A percentile compares a stretch with the other conserved stretches of the same genome.
Evolutionary conservation across 75 land plant species (phyloP).

Genomic region (Ceratopteris richardii): DNA sequence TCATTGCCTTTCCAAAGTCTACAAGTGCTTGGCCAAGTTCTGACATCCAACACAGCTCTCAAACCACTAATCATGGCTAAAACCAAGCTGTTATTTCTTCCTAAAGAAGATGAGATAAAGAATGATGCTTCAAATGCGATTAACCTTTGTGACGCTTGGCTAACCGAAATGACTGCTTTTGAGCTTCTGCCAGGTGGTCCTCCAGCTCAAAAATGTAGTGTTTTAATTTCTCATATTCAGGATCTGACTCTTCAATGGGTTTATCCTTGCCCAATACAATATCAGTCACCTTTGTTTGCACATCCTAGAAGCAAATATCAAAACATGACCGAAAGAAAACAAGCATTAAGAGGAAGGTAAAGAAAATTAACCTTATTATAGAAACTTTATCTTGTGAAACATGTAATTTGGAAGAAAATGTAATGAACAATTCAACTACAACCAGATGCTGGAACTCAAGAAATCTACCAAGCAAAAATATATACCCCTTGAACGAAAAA

Average conservation of each 20-base stretch:
- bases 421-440: too few relatives aligned
- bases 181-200: slow-evolving; percentile 87
- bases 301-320: slow-evolving; percentile 52
- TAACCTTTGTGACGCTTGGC: slow-evolving; percentile 89
- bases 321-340: not conserved
- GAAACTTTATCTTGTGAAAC: too few relatives aligned
- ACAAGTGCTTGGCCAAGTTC: slow-evolving; percentile 79
- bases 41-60: slow-evolving; percentile 11
- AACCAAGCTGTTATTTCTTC: too few relatives aligned
- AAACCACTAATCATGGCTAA: too few relatives aligned
- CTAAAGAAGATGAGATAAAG: too few relatives aligned
- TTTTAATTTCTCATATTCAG: slow-evolving; percentile 89
- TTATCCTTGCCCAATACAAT: slow-evolving; percentile 92
- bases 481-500: too few relatives aligned
- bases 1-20: slow-evolving; percentile 86
- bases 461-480: too few relatives aligned
- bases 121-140: not conserved
- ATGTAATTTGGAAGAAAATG: too few relatives aligned
- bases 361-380: too few relatives aligned
- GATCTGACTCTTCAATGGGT: slow-evolving; percentile 79
- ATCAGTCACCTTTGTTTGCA: slow-evolving; percentile 87
- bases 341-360: not conserved
- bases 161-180: slow-evolving; percentile 80
- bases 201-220: slow-evolving; percentile 82
- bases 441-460: too few relatives aligned